These are phyloP conservation scores for Penicillium silybi DNA, from an alignment of 495 filamentous ascomycete species.

Conservation along the genomic window DNA sequence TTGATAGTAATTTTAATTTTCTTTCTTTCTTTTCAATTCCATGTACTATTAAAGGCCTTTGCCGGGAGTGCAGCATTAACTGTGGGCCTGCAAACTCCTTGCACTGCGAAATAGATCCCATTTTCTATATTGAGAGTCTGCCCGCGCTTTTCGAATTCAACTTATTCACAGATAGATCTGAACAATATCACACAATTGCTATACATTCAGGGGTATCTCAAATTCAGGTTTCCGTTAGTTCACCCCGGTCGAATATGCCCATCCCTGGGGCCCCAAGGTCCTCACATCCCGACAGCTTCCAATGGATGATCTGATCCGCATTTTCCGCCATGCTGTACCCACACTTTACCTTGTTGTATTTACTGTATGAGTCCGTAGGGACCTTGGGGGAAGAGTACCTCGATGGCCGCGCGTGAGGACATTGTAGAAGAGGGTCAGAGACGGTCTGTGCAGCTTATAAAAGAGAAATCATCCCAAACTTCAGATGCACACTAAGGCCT, in stretches of 20 bases:
- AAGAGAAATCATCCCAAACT: background rate
- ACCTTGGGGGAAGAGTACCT: conserved; percentile 41
- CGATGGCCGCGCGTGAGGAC: conserved; percentile 22
- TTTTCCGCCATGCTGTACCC: conserved; percentile 2
- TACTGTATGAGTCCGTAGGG: conserved; percentile 18
- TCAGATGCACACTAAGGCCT: background rate
- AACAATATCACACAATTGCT: background rate
- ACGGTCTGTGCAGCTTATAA: background rate
- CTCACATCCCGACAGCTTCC: conserved; percentile 7
- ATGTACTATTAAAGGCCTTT: background rate
- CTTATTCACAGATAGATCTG: background rate
- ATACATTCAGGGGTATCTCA: background rate
- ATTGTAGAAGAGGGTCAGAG: conserved; percentile 11
- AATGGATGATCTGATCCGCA: conserved; percentile 1
- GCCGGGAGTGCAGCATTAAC: background rate
- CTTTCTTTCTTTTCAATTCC: background rate
- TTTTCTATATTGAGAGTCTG: no score
- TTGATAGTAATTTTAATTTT: conserved; percentile 14
- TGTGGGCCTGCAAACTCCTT: background rate
- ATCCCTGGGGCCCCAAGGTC: conserved; percentile 23
- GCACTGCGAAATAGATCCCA: background rate
- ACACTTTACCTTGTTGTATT: background rate
- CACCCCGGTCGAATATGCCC: background rate
- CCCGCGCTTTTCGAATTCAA: no score
- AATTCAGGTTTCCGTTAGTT: background rate